These are phyloP conservation scores for Coemansia guatemalensis DNA, from an alignment of 192 early-diverging fungal species.

Conservation along the genomic window DNA sequence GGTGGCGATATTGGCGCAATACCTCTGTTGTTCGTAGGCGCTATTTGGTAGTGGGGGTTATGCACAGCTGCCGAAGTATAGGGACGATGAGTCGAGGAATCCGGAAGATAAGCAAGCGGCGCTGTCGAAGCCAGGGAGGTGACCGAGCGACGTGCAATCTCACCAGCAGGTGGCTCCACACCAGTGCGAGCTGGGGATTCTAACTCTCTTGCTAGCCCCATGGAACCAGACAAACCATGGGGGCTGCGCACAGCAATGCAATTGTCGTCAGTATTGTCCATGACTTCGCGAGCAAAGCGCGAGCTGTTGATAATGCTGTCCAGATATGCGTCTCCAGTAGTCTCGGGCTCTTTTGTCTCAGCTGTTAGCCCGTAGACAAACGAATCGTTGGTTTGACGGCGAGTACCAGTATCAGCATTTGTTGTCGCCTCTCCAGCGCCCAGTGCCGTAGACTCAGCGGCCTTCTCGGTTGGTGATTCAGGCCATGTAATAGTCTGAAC, in stretches of 20 bases:
- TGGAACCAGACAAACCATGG: not conserved
- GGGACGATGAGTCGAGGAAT: conserved; percentile 14
- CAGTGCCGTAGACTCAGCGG: not conserved
- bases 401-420: not conserved
- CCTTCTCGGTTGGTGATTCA: not conserved
- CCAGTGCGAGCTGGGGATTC: not conserved
- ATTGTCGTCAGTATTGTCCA: conserved; percentile 27
- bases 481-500: conserved; percentile 34
- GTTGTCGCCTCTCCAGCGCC: not conserved
- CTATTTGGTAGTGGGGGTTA: not conserved
- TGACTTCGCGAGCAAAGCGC: conserved; percentile 41
- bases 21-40: not conserved
- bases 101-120: not conserved
- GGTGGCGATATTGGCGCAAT: conserved; percentile 35
- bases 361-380: conserved; percentile 41
- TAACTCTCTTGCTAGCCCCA: conserved; percentile 17
- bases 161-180: not conserved
- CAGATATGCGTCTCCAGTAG: conserved; percentile 41
- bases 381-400: conserved; percentile 23
- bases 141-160: conserved; percentile 1
- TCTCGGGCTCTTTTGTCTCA: conserved; percentile 7
- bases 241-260: conserved; percentile 30
- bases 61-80: conserved; percentile 15
- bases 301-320: conserved; percentile 52
- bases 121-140: conserved; percentile 7